phyloP scores from a whole-genome alignment of 2,329 filamentous ascomycete genomes.

The Sphaerulina populicola region DNA sequence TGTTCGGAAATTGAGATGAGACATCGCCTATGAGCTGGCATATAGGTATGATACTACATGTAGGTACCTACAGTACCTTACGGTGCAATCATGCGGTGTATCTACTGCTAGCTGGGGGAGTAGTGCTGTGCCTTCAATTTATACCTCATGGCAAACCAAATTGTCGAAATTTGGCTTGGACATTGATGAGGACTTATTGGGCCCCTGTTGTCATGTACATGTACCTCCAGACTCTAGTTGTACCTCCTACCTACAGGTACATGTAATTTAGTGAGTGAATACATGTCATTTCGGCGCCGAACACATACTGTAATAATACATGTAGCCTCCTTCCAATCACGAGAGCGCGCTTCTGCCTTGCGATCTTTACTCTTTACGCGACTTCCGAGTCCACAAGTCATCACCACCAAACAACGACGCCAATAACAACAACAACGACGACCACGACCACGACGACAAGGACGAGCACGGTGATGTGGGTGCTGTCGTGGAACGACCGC shows the following conservation, averaged over 20 bases:
- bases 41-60: conserved; percentile 39
- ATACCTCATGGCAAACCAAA: conserved; percentile 2
- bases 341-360: background rate
- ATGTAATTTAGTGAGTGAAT: too few species aligned
- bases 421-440: too few species aligned
- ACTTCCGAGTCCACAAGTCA: background rate
- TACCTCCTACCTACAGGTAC: background rate
- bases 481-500: conserved; percentile 47
- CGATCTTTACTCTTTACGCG: background rate
- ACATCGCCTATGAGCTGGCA: conserved; percentile 36
- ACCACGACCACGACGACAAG: too few species aligned
- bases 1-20: conserved; percentile 36
- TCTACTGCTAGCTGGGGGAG: too few species aligned
- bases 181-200: conserved; percentile 11
- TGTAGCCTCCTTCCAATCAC: background rate
- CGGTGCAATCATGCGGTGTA: conserved; percentile 33
- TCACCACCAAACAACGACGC: too few species aligned
- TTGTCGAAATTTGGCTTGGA: conserved; percentile 13
- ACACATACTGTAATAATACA: background rate
- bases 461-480: conserved; percentile 40
- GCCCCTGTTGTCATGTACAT: conserved; percentile 7
- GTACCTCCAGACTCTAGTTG: too few species aligned
- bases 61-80: conserved; percentile 14
- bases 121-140: too few species aligned
- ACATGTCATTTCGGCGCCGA: background rate